These are phyloP conservation scores for Arthrobotrys conoides DNA, from an alignment of 2,329 filamentous ascomycete genomes.

Conservation along the genomic window DNA sequence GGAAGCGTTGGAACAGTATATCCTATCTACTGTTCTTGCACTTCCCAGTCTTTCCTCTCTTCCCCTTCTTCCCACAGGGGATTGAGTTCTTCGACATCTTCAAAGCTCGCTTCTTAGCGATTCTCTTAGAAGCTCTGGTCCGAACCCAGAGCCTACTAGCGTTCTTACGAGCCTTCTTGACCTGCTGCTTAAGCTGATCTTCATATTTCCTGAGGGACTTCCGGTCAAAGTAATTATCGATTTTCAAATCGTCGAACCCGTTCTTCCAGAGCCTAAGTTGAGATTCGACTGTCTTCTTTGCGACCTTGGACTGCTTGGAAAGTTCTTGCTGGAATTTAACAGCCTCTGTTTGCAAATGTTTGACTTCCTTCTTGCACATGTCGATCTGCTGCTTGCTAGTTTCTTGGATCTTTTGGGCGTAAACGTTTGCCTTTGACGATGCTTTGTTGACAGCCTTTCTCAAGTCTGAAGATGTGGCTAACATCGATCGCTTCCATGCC, in stretches of 20 bases:
- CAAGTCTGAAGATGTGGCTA: slow-evolving; percentile 63
- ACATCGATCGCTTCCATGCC: slow-evolving; percentile 67
- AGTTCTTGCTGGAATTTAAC: slow-evolving; percentile 46
- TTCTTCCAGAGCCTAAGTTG: slow-evolving; percentile 43
- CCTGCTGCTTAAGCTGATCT: slow-evolving; percentile 38
- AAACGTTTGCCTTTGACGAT: slow-evolving; percentile 62
- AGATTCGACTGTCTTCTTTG: slow-evolving; percentile 54
- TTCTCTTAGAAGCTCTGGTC: slow-evolving; percentile 23
- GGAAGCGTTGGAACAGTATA: slow-evolving; percentile 40
- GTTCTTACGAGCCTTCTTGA: slow-evolving; percentile 54
- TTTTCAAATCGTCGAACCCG: slow-evolving; percentile 55
- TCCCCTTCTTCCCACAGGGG: slow-evolving; percentile 28
- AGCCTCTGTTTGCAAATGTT: slow-evolving; percentile 50
- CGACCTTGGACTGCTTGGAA: slow-evolving; percentile 53
- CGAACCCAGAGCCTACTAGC: slow-evolving; percentile 46
- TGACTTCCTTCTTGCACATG: slow-evolving; percentile 41
- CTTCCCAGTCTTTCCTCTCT: slow-evolving; percentile 56
- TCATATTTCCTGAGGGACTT: slow-evolving; percentile 42
- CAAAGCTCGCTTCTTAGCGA: slow-evolving; percentile 37
- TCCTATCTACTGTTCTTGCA: slow-evolving; percentile 61
- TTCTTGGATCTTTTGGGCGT: slow-evolving; percentile 62
- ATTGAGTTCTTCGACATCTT: slow-evolving; percentile 28
- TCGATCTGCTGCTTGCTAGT: slow-evolving; percentile 60
- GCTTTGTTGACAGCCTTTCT: slow-evolving; percentile 62
- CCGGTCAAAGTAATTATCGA: slow-evolving; percentile 45